phyloP scores from a whole-genome alignment of 2,329 filamentous ascomycete species.

The Fusarium subglutinans region DNA sequence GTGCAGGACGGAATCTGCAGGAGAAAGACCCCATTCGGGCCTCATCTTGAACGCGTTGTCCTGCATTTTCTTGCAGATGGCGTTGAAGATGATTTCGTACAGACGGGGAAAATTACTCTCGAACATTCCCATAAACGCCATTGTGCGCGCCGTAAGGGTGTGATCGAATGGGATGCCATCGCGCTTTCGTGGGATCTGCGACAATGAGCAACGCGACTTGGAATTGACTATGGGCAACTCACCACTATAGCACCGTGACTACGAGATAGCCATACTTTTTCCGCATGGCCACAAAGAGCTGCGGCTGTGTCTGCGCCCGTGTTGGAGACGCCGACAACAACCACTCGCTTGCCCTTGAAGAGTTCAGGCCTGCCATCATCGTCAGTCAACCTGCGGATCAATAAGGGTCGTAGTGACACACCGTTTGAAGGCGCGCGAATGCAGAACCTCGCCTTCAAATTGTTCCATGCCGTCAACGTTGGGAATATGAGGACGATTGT shows the following conservation, averaged over 20 bases:
- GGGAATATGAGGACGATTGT: slow-evolving; percentile 48
- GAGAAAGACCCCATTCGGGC: slow-evolving; percentile 44
- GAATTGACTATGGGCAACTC: slow-evolving; percentile 4
- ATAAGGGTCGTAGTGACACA: background rate
- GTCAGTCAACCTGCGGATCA: background rate
- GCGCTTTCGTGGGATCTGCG: slow-evolving; percentile 42
- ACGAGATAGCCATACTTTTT: slow-evolving; percentile 54
- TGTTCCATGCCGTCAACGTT: slow-evolving; percentile 47
- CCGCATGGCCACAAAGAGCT: slow-evolving; percentile 46
- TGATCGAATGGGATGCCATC: slow-evolving; percentile 50
- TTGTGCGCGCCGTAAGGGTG: slow-evolving; percentile 46
- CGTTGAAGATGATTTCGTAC: slow-evolving; percentile 33
- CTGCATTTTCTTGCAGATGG: slow-evolving; percentile 38
- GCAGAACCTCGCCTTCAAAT: slow-evolving; percentile 52
- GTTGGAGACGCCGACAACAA: slow-evolving; percentile 55
- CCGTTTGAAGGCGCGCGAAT: slow-evolving; percentile 50
- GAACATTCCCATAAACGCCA: slow-evolving; percentile 44
- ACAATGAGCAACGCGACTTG: background rate
- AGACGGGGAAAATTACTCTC: slow-evolving; percentile 38
- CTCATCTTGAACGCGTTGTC: slow-evolving; percentile 38
- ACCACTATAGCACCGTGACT: slow-evolving; percentile 51
- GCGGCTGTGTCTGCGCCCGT: slow-evolving; percentile 46
- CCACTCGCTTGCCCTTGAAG: slow-evolving; percentile 53
- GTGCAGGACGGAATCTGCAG: slow-evolving; percentile 38
- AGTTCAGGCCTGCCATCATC: slow-evolving; percentile 27